Percentiles rank a stretch among this genome's conserved stretches.
These are phyloP conservation scores for Botryosphaeria dothidea DNA, from an alignment of 2,329 filamentous ascomycete genomes.

Conservation along the genomic window DNA sequence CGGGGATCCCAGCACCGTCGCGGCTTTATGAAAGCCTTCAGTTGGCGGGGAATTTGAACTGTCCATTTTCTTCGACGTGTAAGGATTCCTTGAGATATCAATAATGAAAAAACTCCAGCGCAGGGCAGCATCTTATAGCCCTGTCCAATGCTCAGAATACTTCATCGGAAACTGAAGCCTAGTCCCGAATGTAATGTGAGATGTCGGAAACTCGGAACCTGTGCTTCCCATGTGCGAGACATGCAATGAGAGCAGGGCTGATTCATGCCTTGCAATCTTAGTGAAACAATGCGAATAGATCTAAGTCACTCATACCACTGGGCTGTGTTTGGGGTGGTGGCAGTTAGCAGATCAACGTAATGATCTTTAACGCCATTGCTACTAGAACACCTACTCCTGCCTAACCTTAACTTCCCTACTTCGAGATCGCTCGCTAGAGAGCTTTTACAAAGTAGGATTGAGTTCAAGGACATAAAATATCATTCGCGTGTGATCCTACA, in stretches of 20 bases:
- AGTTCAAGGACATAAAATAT: neutral
- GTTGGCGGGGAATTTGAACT: neutral
- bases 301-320: neutral
- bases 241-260: neutral
- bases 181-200: neutral
- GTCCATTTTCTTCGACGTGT: neutral
- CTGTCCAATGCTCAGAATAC: neutral
- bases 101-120: neutral
- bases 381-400: neutral
- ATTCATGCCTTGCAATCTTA: neutral
- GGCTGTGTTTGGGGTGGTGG: neutral
- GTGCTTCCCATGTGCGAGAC: neutral
- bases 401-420: neutral
- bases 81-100: neutral
- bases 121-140: neutral
- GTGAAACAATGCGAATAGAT: neutral
- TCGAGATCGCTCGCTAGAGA: neutral
- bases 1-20: neutral
- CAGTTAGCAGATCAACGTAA: neutral
- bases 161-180: neutral
- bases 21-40: neutral
- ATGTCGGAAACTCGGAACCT: neutral
- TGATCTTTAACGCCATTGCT: neutral
- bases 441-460: neutral
- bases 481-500: neutral